These are phyloP conservation scores for Coemansia sp. DNA, from an alignment of 192 early-diverging fungal species.

Conservation along the genomic window DNA sequence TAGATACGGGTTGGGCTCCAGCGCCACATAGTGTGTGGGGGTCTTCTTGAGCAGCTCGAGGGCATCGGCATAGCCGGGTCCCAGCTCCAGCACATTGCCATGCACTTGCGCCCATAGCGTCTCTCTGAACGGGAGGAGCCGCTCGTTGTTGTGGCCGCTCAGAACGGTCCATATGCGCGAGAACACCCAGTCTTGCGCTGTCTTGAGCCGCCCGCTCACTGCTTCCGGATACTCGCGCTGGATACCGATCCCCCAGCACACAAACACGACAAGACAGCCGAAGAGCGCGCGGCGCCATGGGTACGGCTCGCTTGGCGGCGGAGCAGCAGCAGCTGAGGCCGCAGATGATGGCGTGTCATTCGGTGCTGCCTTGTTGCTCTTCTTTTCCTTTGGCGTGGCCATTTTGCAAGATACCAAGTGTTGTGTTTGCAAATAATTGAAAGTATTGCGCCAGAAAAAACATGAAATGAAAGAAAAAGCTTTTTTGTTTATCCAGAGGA, in stretches of 20 bases:
- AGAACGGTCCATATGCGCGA: constrained; percentile 28
- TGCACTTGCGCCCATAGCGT: constrained; percentile 33
- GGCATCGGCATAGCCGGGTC: constrained; percentile 31
- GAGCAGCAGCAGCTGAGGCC: not conserved
- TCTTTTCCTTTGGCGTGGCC: not conserved
- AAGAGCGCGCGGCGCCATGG: constrained; percentile 33
- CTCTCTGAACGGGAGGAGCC: constrained; percentile 14
- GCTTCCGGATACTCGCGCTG: constrained; percentile 21
- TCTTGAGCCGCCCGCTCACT: constrained; percentile 7
- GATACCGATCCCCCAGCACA: constrained; percentile 25
- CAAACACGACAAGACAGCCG: constrained; percentile 12
- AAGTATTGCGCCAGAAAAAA: too few relatives aligned
- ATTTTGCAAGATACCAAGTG: too few relatives aligned
- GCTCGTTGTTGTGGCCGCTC: constrained; percentile 7
- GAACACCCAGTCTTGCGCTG: constrained; percentile 31
- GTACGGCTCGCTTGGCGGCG: constrained; percentile 14
- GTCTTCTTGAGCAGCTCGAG: constrained; percentile 9
- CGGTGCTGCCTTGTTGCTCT: not conserved
- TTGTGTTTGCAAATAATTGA: too few relatives aligned
- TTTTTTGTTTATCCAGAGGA: too few relatives aligned
- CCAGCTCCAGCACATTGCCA: constrained; percentile 40
- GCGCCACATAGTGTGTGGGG: constrained; percentile 13
- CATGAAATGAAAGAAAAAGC: too few relatives aligned
- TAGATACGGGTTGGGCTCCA: constrained; percentile 33
- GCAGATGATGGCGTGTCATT: not conserved